Evolutionary conservation across 352 stramenopile species (phyloP).

Genomic region (Phytophthora niederhauseri): DNA sequence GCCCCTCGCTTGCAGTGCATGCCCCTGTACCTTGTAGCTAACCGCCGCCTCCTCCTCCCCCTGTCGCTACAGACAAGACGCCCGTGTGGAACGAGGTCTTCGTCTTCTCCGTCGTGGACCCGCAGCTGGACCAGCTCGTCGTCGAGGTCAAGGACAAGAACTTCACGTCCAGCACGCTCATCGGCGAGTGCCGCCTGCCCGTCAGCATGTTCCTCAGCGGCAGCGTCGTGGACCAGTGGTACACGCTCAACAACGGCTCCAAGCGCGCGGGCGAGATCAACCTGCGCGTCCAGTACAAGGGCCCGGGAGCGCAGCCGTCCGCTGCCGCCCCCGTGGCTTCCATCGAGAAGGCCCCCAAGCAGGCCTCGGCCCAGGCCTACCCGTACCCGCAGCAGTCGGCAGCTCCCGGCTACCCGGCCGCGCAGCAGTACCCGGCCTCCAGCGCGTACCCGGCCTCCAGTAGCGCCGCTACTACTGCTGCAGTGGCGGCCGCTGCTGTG

Average conservation of each 20-base stretch:
- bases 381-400: constrained; percentile 37
- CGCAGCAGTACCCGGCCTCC: constrained; percentile 24
- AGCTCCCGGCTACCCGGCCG: constrained; percentile 26
- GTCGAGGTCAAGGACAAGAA: constrained; percentile 89
- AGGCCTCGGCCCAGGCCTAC: constrained; percentile 35
- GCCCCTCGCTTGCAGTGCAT: not conserved
- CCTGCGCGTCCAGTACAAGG: constrained; percentile 73
- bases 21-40: not conserved
- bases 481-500: constrained; percentile 25
- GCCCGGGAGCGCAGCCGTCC: constrained; percentile 28
- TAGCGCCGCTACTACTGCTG: constrained; percentile 8
- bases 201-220: constrained; percentile 78
- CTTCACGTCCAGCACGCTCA: constrained; percentile 75
- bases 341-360: constrained; percentile 30
- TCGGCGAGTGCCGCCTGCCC: constrained; percentile 73
- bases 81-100: constrained; percentile 88
- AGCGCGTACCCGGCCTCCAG: constrained; percentile 24
- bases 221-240: constrained; percentile 81
- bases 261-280: constrained; percentile 80
- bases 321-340: constrained; percentile 19
- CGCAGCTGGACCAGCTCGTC: constrained; percentile 74
- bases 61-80: constrained; percentile 50
- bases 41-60: constrained; percentile 4
- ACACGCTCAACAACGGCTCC: constrained; percentile 72
- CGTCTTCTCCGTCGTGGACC: constrained; percentile 73